Evolutionary conservation across 805 yeast genomes (phyloP), one percentile per base, ranked within the genome.

Genomic region (Starmerella bombi): DNA sequence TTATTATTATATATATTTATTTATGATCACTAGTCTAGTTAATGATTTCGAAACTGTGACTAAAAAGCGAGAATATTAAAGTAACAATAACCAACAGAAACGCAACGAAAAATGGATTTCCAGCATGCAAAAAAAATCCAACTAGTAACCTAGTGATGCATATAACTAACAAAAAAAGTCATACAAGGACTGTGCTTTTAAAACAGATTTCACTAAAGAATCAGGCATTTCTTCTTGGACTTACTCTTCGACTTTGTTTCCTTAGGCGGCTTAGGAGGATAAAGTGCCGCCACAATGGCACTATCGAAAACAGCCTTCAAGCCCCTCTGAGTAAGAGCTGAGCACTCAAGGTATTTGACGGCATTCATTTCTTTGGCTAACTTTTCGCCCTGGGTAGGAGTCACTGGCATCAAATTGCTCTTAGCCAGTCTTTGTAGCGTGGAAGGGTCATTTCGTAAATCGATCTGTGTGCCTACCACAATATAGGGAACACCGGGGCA

Each of bases 401-500:
- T 66, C 56, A 88, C 84, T 45, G 94, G 95, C 44, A 77, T 70
- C 58, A 83, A 77, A 59, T 83, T 84, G 60, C 85, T 95, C 63
- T 94, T 79, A 56, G 80, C 83, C 49, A 91, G 73, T 59, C 91
- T 79, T 59, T 86, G 91, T 53, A 85, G 70, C 44, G 86, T 83
- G 33, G 83, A 80, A 47, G 86, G 91, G 60, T 88, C 97, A 55
- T 82, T 86, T 62, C 97, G 78, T 56, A 88, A 70, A 69, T 88
- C 98, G 42, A 83, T 77, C 65, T 88, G 97, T 10, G 97, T 91
- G 51, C 98, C 98, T 32, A 88, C 97, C 58, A 88, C 83, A 53
- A 88, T 72, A 56, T 95, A 88, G 18, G 97, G 96, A 35, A 86
- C 96, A 45, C 94, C 95, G n/a, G 93, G 93, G 58, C 97, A 93